Evolutionary conservation across 768 basidiomycete species (phyloP).

Genomic region (Leccinum sublutescens): DNA sequence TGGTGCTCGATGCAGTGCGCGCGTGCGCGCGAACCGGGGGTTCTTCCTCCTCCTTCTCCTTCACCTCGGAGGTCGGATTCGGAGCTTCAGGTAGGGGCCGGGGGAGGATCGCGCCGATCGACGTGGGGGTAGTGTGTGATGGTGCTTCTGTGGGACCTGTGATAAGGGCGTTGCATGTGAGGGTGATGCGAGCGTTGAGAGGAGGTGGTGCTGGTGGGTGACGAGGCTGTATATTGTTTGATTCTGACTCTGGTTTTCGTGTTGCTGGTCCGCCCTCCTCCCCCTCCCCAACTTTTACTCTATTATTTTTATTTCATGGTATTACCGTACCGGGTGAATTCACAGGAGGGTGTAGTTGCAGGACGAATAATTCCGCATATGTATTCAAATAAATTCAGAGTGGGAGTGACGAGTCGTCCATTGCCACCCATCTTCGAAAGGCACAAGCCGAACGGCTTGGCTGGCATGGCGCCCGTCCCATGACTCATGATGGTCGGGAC

Average conservation of each 20-base stretch:
- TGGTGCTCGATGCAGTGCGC: slow-evolving; percentile 51
- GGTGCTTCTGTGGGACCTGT: slow-evolving; percentile 45
- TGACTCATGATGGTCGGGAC: background rate
- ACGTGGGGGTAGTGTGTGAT: slow-evolving; percentile 64
- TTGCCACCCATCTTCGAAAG: background rate
- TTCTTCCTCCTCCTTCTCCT: background rate
- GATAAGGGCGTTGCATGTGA: slow-evolving; percentile 48
- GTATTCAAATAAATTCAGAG: background rate
- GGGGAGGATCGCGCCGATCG: slow-evolving; percentile 51
- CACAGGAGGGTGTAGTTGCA: no score
- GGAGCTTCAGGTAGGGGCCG: background rate
- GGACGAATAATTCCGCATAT: background rate
- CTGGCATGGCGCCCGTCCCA: background rate
- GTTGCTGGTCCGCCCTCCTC: background rate
- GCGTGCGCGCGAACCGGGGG: slow-evolving; percentile 18
- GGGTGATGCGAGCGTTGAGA: slow-evolving; percentile 36
- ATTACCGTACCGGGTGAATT: background rate
- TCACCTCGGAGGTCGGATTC: slow-evolving; percentile 1
- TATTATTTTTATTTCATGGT: background rate
- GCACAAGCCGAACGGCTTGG: background rate
- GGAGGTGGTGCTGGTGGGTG: slow-evolving; percentile 14
- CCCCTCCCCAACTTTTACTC: background rate
- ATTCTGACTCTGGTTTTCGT: background rate
- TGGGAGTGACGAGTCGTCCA: background rate
- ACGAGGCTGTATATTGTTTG: background rate